phyloP scores from a whole-genome alignment of 371 early-diverging fungal species.

The Rhizomucor miehei region DNA sequence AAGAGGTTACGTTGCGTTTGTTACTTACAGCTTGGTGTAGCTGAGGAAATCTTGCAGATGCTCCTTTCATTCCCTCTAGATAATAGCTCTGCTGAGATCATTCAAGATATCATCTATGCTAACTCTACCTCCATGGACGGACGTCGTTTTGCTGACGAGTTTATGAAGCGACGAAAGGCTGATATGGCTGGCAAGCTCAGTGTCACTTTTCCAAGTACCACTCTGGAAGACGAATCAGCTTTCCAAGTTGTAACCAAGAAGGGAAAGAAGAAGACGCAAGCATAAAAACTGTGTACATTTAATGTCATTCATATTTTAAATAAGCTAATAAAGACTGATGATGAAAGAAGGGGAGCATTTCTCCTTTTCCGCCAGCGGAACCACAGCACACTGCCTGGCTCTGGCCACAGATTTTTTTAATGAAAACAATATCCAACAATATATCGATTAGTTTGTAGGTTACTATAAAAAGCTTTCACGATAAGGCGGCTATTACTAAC shows the following conservation, averaged over 20 bases:
- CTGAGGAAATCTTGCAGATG: constrained; percentile 77
- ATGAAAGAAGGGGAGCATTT: too few relatives aligned
- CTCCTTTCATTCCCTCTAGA: constrained; percentile 76
- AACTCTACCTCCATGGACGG: constrained; percentile 73
- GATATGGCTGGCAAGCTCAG: constrained; percentile 59
- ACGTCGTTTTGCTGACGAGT: constrained; percentile 78
- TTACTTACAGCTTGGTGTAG: constrained; percentile 7
- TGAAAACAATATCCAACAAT: too few relatives aligned
- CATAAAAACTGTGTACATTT: too few relatives aligned
- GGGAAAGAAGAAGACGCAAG: constrained; percentile 40
- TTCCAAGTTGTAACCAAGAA: constrained; percentile 61
- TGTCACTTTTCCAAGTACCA: constrained; percentile 26
- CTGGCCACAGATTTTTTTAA: too few relatives aligned
- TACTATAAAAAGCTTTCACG: too few relatives aligned
- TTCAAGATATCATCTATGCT: constrained; percentile 78
- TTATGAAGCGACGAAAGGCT: constrained; percentile 73
- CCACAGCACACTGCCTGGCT: too few relatives aligned
- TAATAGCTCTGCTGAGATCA: constrained; percentile 70
- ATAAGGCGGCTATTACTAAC: too few relatives aligned
- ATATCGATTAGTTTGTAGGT: too few relatives aligned
- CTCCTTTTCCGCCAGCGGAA: too few relatives aligned
- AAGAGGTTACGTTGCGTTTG: background rate
- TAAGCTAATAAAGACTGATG: too few relatives aligned
- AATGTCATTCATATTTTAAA: too few relatives aligned
- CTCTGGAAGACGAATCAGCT: constrained; percentile 20